Base-by-base conservation (phyloP, 2,329 filamentous ascomycete species). In the Fusarium ramigenum region DNA sequence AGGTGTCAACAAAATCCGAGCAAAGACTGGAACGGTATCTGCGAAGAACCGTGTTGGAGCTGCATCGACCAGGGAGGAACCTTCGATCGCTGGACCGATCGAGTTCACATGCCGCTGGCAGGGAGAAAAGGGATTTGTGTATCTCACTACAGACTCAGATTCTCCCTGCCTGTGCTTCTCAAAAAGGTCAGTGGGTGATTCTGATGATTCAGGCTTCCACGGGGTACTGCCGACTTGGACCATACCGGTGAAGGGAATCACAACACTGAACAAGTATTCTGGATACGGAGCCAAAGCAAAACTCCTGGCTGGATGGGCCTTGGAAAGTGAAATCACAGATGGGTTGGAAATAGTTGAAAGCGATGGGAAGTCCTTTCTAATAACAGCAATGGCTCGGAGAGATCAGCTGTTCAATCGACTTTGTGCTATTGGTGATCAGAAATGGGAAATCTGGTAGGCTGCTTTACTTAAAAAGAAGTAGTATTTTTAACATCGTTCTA, bases 231-330 rank as follows among this genome's bases (percentile, higher is more conserved):
- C 92, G 0, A 78, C 88, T 1, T 96, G 92, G 87, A 90, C 87
- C 9, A 84, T 95, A 4, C 88, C 92, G 0, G 86, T 95, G 4
- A 85, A 85, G 0, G 91, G 94, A 25, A 92, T 96, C 37, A 83
- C 63, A 12, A 93, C 94, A 78, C 78, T 96, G 60, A 92, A 91
- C 80, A 96, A 96, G 80, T 84, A 94, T 2, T 93, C 93, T 34
- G 93, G 93, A 0, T 86, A 94, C 46, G 93, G 93, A 0, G 94
- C 93, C 91, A 96, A 95, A 80, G 88, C 90, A 0, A 95, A 93
- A 82, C 81, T 95, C 56, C 87, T 95, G 5, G 91, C 95, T 3
- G 93, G 93, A 0, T 93, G 93, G 92, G 90, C 92, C 1, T 86
- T 93, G 73, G 88, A 89, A 5, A 85, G 89, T 37, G 91, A 94